Evolutionary conservation across 768 basidiomycete genomes (phyloP), one percentile per base, ranked within the genome.

Genomic region (Lactifluus hygrophoroides): DNA sequence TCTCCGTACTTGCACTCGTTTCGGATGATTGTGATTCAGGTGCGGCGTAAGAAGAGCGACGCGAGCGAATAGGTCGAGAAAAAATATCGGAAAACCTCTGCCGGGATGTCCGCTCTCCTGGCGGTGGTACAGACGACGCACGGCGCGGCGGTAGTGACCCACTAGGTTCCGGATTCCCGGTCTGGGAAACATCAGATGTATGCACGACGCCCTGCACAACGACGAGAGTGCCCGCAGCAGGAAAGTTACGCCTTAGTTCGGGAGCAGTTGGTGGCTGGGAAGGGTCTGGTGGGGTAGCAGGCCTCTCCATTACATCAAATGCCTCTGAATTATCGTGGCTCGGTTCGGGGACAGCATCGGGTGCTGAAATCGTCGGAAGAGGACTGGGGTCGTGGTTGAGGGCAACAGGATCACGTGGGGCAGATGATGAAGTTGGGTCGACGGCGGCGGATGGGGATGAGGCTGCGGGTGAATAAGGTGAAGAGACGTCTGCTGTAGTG

Each of bases 151-250:
- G 35, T 5, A 32, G 5, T 19, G 65, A 3, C 7, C 56, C 54
- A 3, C 1, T 51, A 8, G 67, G 47, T 21, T 47, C 64, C 25
- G 60, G 42, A 32, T 40, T 51, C 57, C 48, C 61, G 25, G 62
- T 44, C 48, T 69, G 38, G 1, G 82, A 76, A 27, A 80, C 77
- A 69, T 88, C 86, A 3, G 84, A 84, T 0, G 87, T 88, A 61
- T 89, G 86, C 0, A 89, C 87, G 40, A 89, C 86, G 49, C 88
- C 88, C 70, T 90, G 88, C 0, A 90, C 88, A 35, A 90, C 86
- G 25, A 90, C 88, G 3, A 90, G 77, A 2, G 88, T 88, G 14
- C 88, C 86, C 0, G 86, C 83, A 0, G 86, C 83, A 35, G 86
- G 85, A 67, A 87, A 87, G 54, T 77, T 77, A 21, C 80, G 72